Evolutionary conservation across 768 basidiomycete genomes (phyloP).

Genomic region (Lactifluus echinatus): DNA sequence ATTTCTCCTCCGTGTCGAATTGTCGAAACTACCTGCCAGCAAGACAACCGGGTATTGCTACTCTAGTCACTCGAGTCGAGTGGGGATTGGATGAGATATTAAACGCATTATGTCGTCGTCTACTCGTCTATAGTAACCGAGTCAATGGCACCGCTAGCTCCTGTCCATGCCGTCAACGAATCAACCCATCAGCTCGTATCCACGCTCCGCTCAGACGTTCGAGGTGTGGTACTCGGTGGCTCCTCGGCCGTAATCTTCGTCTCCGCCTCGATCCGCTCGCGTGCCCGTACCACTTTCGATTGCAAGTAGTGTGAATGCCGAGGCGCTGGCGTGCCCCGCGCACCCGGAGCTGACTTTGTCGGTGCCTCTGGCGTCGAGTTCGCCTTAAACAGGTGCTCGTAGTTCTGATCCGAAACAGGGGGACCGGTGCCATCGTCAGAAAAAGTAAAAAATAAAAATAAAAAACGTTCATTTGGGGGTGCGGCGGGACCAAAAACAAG

Average conservation of each 20-base stretch:
- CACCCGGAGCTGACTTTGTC: conserved; percentile 31
- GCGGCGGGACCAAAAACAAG: background rate
- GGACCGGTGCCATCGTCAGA: background rate
- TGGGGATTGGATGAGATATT: background rate
- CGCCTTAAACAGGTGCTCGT: conserved; percentile 86
- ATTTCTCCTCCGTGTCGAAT: no score
- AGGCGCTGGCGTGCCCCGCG: conserved; percentile 36
- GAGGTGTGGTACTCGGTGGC: conserved; percentile 13
- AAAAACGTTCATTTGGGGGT: background rate
- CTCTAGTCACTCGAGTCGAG: no score
- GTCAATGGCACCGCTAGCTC: background rate
- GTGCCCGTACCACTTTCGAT: conserved; percentile 92
- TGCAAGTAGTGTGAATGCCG: conserved; percentile 86
- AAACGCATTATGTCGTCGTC: background rate
- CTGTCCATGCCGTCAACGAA: background rate
- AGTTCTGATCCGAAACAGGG: conserved; percentile 46
- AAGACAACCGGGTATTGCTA: no score
- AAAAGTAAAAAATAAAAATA: no score
- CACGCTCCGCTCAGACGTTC: background rate
- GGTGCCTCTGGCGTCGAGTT: conserved; percentile 66
- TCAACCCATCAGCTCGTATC: background rate
- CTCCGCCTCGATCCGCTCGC: conserved; percentile 94
- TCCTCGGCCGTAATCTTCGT: conserved; percentile 27
- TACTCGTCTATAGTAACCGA: background rate
- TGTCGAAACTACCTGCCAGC: no score